Evolutionary conservation across 2,329 filamentous ascomycete species (phyloP).

Genomic region (Fusarium caatingaense): DNA sequence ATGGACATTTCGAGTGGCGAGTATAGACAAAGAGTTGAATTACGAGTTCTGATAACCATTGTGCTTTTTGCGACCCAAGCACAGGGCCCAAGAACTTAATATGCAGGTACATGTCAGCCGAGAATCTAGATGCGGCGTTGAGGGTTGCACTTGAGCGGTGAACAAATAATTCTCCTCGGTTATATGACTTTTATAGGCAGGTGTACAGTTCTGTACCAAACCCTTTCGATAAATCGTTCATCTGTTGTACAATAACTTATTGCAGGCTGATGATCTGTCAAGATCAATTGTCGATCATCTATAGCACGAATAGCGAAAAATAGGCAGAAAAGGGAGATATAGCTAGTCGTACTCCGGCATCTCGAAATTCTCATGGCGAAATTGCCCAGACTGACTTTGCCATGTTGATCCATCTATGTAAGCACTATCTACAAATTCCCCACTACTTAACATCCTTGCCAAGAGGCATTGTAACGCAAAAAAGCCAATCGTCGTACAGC

Average conservation of each 20-base stretch:
- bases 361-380: background rate
- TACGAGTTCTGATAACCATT: background rate
- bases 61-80: background rate
- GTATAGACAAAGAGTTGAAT: no score
- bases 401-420: no score
- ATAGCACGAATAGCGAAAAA: fast-evolving
- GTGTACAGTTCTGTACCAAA: background rate
- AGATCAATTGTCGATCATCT: no score
- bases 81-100: background rate
- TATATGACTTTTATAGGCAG: background rate
- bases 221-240: fast-evolving
- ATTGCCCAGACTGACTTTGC: no score
- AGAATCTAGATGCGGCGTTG: background rate
- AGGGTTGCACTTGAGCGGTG: background rate
- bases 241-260: no score
- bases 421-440: background rate
- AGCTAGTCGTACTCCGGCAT: no score
- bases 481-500: background rate
- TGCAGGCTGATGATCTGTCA: no score
- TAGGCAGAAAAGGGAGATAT: no score
- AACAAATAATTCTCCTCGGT: background rate
- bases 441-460: background rate
- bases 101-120: background rate
- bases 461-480: background rate
- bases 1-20: background rate